Base-by-base conservation (phyloP, 2,329 filamentous ascomycete genomes). In the Corinectria fuckeliana region DNA sequence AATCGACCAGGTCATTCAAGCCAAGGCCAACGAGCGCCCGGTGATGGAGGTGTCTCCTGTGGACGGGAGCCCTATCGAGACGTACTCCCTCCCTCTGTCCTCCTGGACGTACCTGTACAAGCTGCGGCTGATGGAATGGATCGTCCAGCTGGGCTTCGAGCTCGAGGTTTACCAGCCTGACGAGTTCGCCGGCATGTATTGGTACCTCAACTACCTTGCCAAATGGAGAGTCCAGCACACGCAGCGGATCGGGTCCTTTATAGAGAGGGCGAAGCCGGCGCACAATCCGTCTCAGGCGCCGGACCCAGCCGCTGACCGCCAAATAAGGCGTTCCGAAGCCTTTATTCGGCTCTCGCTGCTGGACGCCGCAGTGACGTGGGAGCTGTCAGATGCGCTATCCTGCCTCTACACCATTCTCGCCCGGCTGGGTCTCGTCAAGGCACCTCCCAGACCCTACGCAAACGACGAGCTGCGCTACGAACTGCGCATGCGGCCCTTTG, bases 41-140 rank as follows among this genome's bases (percentile, higher is more conserved):
- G 74, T 89, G 14, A 75, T 82, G 30, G 80, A 82, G 58, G 80
- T 72, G 50, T 77, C 77, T 1, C 68, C 72, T 1, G 56, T 66
- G 21, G 62, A 64, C 25, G 53, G 70, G 60, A 72, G 77, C 0
- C 81, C 79, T 49, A 78, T 77, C 3, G 84, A 88, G 42, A 79
- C 86, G 1, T 89, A 86, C 71, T 83, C 88, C 0, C 89, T 91
- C 51, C 88, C 92, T 0, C 81, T 98, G 1, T 92, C 91, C 1
- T 93, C 91, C 3, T 99, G 95, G 95, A 86, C 89, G 0, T 96
- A 94, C 69, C 85, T 93, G 60, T 91, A 96, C 76, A 98, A 97
- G 75, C 82, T 97, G n/a, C 86, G 85, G 26, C 87, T 94, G 70
- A 92, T 97, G 83, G 90, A 94, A 72, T 90, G 88, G 81, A 89